phyloP scores from a whole-genome alignment of 306 rosid genomes.

The Canavalia ensiformis region DNA sequence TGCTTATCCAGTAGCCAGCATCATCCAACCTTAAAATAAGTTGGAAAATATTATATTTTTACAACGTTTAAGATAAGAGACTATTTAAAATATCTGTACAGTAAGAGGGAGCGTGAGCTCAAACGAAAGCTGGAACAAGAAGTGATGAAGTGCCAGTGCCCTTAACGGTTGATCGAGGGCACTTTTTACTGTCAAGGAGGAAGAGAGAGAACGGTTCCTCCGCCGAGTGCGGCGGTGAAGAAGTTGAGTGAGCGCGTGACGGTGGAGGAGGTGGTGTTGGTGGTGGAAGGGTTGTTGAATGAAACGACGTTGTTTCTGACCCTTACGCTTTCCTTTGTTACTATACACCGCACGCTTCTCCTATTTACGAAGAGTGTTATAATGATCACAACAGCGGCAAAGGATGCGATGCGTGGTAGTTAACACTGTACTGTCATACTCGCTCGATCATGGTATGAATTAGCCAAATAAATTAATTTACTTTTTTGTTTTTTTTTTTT shows the following conservation, averaged over 20 bases:
- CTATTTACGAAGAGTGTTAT: slow-evolving; percentile 13
- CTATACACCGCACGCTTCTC: slow-evolving; percentile 57
- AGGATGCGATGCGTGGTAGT: slow-evolving; percentile 5
- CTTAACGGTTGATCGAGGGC: slow-evolving; percentile 48
- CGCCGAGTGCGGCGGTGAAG: slow-evolving; percentile 11
- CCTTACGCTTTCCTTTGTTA: slow-evolving; percentile 59
- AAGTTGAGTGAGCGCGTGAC: slow-evolving; percentile 14
- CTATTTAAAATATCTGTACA: too few relatives aligned
- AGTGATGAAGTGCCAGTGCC: slow-evolving; percentile 49
- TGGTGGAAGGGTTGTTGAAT: slow-evolving; percentile 24
- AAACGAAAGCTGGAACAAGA: slow-evolving; percentile 52
- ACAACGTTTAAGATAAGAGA: too few relatives aligned
- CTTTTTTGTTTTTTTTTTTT: background rate
- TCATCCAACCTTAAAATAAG: too few relatives aligned
- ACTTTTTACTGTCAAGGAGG: slow-evolving; percentile 61
- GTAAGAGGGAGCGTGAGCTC: slow-evolving; percentile 25
- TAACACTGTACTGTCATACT: background rate
- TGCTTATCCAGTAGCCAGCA: too few relatives aligned
- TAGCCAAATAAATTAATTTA: slow-evolving; percentile 23
- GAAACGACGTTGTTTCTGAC: slow-evolving; percentile 59
- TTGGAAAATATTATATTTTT: too few relatives aligned
- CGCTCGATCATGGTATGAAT: background rate
- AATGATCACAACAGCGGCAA: background rate
- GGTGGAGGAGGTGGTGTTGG: slow-evolving; percentile 29
- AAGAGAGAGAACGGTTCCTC: slow-evolving; percentile 54